phyloP scores from a whole-genome alignment of 148 eudicot species.

The Beta vulgaris region DNA sequence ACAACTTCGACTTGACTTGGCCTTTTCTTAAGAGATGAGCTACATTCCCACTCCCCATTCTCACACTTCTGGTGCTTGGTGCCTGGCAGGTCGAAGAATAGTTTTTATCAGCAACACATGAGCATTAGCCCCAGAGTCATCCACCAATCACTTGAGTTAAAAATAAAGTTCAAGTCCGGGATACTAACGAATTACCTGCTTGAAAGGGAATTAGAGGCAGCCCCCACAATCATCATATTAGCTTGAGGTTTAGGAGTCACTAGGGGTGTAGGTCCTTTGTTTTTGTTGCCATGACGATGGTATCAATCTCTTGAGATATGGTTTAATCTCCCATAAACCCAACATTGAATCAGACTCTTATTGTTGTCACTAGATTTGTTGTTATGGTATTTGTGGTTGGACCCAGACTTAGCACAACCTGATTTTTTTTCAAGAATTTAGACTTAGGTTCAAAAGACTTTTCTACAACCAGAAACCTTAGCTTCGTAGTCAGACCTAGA shows the following conservation, averaged over 20 bases:
- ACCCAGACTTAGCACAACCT: too few relatives aligned
- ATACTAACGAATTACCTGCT: conserved; percentile 5
- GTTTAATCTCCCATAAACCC: not conserved
- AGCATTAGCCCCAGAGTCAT: conserved; percentile 10
- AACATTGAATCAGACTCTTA: too few relatives aligned
- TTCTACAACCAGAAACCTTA: not conserved
- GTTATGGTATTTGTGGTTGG: too few relatives aligned
- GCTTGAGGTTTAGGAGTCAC: not conserved
- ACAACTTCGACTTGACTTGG: conserved; percentile 2
- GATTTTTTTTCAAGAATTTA: not conserved
- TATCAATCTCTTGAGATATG: conserved; percentile 1
- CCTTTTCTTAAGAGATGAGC: conserved; percentile 13
- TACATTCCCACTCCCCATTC: conserved; percentile 14
- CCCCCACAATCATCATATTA: not conserved
- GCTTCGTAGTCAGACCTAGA: not conserved
- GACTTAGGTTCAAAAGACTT: not conserved
- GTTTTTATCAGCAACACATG: conserved; percentile 6
- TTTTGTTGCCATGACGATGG: not conserved
- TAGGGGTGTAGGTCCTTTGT: not conserved
- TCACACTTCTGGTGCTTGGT: conserved; percentile 1
- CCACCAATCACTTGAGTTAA: conserved; percentile 11
- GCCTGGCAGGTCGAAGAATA: not conserved
- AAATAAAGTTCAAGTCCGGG: not conserved
- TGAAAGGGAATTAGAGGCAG: not conserved
- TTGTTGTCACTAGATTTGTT: too few relatives aligned